phyloP scores from a whole-genome alignment of 805 yeast genomes.

The Wickerhamiella kurtzmanii region DNA sequence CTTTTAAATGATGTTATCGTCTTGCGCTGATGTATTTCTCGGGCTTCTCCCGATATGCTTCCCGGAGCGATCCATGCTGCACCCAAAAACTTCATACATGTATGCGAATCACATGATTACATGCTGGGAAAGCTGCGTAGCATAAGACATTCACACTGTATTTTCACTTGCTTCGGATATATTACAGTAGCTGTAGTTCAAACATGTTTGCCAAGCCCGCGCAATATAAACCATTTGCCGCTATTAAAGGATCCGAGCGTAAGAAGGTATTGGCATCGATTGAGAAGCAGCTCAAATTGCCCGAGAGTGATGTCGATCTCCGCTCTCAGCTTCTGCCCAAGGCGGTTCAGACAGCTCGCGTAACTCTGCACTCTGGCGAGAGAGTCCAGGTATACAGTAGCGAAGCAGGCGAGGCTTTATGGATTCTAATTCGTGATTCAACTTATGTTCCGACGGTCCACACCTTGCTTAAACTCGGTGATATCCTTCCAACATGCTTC shows the following conservation, averaged over 20 bases:
- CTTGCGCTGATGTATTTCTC: no score
- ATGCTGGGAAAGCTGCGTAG: no score
- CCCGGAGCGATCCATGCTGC: neutral
- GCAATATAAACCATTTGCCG: slow-evolving; percentile 54
- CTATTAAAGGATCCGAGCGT: slow-evolving; percentile 71
- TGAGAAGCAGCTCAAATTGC: slow-evolving; percentile 27
- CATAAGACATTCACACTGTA: neutral
- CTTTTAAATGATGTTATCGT: no score
- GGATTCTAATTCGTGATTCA: slow-evolving; percentile 38
- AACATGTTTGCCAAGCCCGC: slow-evolving; percentile 21
- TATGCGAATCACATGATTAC: neutral
- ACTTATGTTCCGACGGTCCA: slow-evolving; percentile 43
- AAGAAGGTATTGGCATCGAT: slow-evolving; percentile 37
- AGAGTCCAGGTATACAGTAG: slow-evolving; percentile 52
- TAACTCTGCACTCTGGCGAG: slow-evolving; percentile 36
- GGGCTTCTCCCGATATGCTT: no score
- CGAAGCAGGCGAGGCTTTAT: slow-evolving; percentile 46
- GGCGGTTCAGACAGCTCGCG: slow-evolving; percentile 50
- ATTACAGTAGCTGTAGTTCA: neutral
- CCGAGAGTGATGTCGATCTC: slow-evolving; percentile 13
- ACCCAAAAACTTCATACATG: neutral
- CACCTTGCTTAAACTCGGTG: slow-evolving; percentile 50
- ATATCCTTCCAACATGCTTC: slow-evolving; percentile 47
- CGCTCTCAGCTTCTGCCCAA: slow-evolving; percentile 36
- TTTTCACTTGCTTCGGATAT: neutral